Evolutionary conservation across 768 basidiomycete genomes (phyloP).

Genomic region (Rhodosporidiobolus sp.): DNA sequence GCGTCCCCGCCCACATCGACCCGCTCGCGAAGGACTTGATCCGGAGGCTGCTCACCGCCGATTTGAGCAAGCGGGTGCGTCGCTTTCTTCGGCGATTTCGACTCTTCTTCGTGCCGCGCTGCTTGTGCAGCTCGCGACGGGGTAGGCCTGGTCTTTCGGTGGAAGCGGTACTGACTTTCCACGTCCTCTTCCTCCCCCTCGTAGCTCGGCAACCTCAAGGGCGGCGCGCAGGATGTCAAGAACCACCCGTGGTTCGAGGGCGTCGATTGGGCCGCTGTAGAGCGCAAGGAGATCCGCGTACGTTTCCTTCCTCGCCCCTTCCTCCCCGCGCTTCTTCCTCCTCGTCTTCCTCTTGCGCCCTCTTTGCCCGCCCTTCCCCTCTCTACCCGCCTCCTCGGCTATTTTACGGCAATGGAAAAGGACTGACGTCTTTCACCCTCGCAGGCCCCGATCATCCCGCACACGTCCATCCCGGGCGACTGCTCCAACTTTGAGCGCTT

Average conservation of each 20-base stretch:
- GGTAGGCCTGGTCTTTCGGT: too few relatives aligned
- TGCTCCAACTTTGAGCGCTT: conserved; percentile 43
- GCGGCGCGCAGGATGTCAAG: conserved; percentile 74
- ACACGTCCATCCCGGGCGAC: conserved; percentile 35
- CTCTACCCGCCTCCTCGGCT: too few relatives aligned
- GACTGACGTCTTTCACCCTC: background rate
- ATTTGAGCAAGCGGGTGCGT: conserved; percentile 83
- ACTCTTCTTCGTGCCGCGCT: too few relatives aligned
- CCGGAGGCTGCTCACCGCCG: conserved; percentile 80
- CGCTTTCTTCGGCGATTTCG: too few relatives aligned
- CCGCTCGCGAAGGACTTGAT: conserved; percentile 84
- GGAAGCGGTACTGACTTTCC: too few relatives aligned
- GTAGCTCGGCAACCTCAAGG: conserved; percentile 85
- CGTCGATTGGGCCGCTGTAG: conserved; percentile 77
- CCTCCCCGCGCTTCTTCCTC: too few relatives aligned
- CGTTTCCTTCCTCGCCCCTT: too few relatives aligned
- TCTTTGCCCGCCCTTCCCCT: background rate
- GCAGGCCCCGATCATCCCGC: conserved; percentile 80
- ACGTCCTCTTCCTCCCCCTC: too few relatives aligned
- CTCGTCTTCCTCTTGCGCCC: background rate
- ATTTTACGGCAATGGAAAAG: too few relatives aligned
- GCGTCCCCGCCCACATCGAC: conserved; percentile 90
- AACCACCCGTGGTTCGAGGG: conserved; percentile 80
- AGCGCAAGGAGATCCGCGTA: conserved; percentile 80
- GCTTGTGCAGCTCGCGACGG: conserved; percentile 52